Evolutionary conservation across 768 basidiomycete species (phyloP), one percentile per base, ranked within the genome.

Genomic region (Russula sp.): DNA sequence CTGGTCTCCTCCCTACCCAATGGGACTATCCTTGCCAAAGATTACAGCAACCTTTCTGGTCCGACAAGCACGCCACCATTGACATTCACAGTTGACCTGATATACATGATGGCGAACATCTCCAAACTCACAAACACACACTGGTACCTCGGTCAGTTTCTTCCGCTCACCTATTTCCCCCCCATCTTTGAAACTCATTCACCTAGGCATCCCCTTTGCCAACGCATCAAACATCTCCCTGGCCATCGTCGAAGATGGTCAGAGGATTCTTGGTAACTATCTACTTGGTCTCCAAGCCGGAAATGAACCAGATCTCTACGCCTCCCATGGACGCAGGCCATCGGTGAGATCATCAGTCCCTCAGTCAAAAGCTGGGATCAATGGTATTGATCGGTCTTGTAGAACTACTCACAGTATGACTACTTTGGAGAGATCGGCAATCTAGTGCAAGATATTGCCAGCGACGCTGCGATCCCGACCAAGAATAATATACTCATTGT

Each of bases 221-320:
- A 79, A 86, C 51, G 80, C 81, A 13, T 64, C 73, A 39, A 72
- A 83, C 69, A 80, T 79, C 75, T 73, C 79, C 1, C 68, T 85
- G 8, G 71, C 69, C 25, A 83, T 87, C 38, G 86, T 83, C 5
- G 78, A 83, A 68, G 69, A 78, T 32, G 82, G 81, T 3, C 78
- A 88, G 68, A 63, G 70, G 7, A 84, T 89, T 59, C 75, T 91
- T 1, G 89, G 89, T 1, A 73, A 79, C 50, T 75, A 82, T 59
- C 72, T 91, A 14, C 70, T 86, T 14, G 90, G 85, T 0, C 71
- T 87, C 7, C 85, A 88, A 70, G 80, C 83, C 5, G 88, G 85
- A 5, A 90, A 93, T 69, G 89, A 91, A 72, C 90, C 89, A 16
- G 90, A 93, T 75, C 79, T 90, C 65, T 92, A 86, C 67, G 72